A percentile compares a stretch with the other conserved stretches of the same genome.
Evolutionary conservation across 2,329 filamentous ascomycete species (phyloP).

Genomic region (Aspergillus nomiae): DNA sequence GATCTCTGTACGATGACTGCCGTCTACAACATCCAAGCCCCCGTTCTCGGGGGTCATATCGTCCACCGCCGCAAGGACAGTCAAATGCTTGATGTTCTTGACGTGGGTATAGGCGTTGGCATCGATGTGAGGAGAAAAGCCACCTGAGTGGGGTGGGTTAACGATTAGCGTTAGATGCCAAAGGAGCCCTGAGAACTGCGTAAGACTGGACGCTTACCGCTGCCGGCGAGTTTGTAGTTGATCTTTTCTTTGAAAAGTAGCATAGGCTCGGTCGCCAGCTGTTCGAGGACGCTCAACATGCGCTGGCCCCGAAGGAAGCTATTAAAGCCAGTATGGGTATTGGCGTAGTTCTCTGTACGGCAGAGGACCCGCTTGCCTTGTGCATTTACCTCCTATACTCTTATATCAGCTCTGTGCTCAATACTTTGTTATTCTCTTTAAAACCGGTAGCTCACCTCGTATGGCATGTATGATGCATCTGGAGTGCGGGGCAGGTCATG

Average conservation of each 20-base stretch:
- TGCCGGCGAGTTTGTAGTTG: conserved; percentile 46
- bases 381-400: conserved; percentile 30
- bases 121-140: conserved; percentile 45
- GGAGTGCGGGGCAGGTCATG: conserved; percentile 35
- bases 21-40: conserved; percentile 44
- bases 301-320: conserved; percentile 38
- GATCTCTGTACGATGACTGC: conserved; percentile 40
- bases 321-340: conserved; percentile 36
- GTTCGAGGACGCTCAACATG: conserved; percentile 31
- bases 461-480: conserved; percentile 36
- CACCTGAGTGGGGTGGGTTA: conserved; percentile 22
- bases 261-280: conserved; percentile 42
- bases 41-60: conserved; percentile 40
- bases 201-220: conserved; percentile 25
- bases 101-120: conserved; percentile 47
- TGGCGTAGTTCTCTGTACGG: conserved; percentile 38
- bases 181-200: background rate
- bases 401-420: background rate
- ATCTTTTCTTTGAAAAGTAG: conserved; percentile 49
- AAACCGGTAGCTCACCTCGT: conserved; percentile 23
- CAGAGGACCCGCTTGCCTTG: conserved; percentile 34
- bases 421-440: background rate
- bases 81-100: conserved; percentile 44
- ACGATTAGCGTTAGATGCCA: background rate
- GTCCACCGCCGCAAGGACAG: conserved; percentile 44